These are phyloP conservation scores for Speleostelium caveatum DNA, from an alignment of 78 protist species.

Conservation along the genomic window DNA sequence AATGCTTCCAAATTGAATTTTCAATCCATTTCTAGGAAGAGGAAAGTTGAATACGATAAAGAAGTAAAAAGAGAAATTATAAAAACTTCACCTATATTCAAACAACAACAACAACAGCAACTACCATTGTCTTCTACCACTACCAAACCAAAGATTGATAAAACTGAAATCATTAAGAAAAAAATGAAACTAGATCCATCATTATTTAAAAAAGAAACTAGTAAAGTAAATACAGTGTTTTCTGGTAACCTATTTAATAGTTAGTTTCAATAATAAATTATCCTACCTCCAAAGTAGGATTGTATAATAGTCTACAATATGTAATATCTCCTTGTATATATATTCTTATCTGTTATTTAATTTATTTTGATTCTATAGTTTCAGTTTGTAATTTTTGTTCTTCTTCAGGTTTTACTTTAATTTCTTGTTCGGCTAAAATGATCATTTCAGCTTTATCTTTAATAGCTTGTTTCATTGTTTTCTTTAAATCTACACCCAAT, in stretches of 20 bases:
- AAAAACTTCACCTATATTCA: not conserved
- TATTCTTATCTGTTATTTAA: no score
- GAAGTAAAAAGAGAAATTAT: conserved; percentile 22
- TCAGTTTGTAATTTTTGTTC: no score
- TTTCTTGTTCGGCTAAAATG: conserved; percentile 14
- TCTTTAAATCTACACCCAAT: conserved; percentile 65
- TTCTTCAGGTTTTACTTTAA: no score
- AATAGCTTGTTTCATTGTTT: conserved; percentile 12
- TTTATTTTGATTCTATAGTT: no score
- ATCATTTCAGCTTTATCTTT: not conserved
- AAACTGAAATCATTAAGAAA: conserved; percentile 7
- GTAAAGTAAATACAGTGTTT: not conserved
- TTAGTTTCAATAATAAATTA: no score
- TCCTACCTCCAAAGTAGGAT: no score
- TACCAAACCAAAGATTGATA: not conserved
- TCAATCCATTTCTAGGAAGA: not conserved
- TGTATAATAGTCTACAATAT: no score
- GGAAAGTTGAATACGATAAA: conserved; percentile 8
- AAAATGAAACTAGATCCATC: conserved; percentile 59
- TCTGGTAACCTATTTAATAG: no score
- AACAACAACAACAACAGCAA: not conserved
- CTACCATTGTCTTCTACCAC: not conserved
- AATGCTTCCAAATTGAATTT: conserved; percentile 36
- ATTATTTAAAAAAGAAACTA: conserved; percentile 9
- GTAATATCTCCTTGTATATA: no score